phyloP scores from a whole-genome alignment of 305 asterid genomes.

The Solanum hybrid region DNA sequence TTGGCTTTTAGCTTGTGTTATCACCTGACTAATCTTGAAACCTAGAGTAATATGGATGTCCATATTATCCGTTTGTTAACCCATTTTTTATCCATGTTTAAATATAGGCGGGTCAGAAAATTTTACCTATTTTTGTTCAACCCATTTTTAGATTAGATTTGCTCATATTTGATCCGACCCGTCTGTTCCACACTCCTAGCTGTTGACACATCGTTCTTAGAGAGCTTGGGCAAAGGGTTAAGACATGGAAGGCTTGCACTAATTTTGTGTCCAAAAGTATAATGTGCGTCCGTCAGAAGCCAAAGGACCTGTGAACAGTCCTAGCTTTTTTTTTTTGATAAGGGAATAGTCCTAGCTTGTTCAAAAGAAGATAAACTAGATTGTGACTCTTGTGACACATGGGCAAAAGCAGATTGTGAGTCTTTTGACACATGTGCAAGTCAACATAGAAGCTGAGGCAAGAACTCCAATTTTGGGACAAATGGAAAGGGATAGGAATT shows the following conservation, averaged over 20 bases:
- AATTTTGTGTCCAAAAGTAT: neutral
- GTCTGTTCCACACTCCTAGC: neutral
- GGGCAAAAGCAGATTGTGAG: neutral
- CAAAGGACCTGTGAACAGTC: neutral
- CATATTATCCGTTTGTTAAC: neutral
- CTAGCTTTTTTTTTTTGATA: neutral
- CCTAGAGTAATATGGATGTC: neutral
- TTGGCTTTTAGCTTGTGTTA: neutral
- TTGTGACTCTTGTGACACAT: neutral
- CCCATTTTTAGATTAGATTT: neutral
- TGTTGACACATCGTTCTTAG: neutral
- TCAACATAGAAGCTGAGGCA: neutral
- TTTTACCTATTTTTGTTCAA: neutral
- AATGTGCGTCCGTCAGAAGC: neutral
- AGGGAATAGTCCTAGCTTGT: neutral
- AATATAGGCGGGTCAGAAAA: neutral
- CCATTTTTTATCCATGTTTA: neutral
- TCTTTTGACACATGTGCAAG: neutral
- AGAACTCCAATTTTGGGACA: neutral
- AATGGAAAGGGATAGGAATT: neutral
- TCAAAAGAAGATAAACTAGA: neutral
- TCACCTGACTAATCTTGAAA: neutral
- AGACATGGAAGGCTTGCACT: neutral
- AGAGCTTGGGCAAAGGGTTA: neutral
- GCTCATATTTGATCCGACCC: neutral